A percentile compares a stretch with the other conserved stretches of the same genome.
Evolutionary conservation across 305 asterid genomes (phyloP).

Genomic region (Rubia tinctorum): DNA sequence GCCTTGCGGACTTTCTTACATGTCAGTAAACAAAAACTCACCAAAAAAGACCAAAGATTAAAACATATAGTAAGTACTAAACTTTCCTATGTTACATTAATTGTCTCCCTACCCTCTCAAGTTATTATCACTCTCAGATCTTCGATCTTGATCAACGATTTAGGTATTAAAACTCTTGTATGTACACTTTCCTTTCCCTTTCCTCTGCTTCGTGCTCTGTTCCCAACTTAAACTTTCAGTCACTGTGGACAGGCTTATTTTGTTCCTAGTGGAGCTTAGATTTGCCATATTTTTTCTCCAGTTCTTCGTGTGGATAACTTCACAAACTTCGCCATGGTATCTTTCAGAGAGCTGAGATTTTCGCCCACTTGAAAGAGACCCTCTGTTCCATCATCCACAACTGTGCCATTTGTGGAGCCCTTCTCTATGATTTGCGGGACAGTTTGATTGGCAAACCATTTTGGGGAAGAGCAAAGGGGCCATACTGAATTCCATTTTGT

Average conservation of each 20-base stretch:
- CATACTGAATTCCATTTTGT: conserved; percentile 89
- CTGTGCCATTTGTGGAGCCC: not conserved
- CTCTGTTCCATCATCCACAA: no score
- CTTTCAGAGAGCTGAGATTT: not conserved
- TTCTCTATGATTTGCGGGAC: conserved; percentile 36
- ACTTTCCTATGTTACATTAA: conserved; percentile 25
- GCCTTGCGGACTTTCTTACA: conserved; percentile 83
- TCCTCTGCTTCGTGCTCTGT: not conserved
- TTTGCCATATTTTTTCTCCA: not conserved
- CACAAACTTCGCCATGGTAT: conserved; percentile 5
- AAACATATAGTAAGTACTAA: conserved; percentile 8
- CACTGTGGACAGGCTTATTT: conserved; percentile 4
- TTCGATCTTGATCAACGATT: conserved; percentile 1
- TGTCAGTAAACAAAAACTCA: conserved; percentile 8
- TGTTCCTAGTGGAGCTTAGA: conserved; percentile 24
- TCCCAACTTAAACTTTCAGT: not conserved
- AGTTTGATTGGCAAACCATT: conserved; percentile 87
- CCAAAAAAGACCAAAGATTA: conserved; percentile 2
- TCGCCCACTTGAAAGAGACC: no score
- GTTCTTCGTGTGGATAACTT: not conserved
- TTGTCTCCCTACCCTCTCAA: conserved; percentile 16
- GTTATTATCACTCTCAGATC: conserved; percentile 5
- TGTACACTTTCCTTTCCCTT: conserved; percentile 39
- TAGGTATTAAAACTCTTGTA: conserved; percentile 22
- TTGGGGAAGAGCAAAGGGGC: conserved; percentile 95